Percentiles rank a stretch among this genome's conserved stretches.
These are phyloP conservation scores for Hygrophorus russula DNA, from an alignment of 768 basidiomycete species.

Conservation along the genomic window DNA sequence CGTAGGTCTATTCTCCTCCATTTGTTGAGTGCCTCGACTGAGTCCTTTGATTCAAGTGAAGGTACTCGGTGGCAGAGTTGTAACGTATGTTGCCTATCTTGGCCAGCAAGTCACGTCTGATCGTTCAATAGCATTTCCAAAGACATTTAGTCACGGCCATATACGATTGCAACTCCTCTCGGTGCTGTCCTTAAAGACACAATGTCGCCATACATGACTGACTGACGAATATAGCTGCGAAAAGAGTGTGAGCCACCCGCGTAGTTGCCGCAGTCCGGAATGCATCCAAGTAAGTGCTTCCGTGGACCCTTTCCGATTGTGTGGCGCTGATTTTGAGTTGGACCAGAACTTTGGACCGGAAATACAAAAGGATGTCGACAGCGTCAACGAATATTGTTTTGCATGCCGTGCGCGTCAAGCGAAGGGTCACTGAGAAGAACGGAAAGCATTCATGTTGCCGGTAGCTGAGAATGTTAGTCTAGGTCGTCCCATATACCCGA, in stretches of 20 bases:
- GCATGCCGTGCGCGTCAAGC: constrained; percentile 38
- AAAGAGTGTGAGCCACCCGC: constrained; percentile 50
- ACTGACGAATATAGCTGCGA: constrained; percentile 33
- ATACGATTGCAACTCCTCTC: constrained; percentile 53
- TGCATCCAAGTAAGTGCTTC: constrained; percentile 45
- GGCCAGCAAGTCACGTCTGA: constrained; percentile 1
- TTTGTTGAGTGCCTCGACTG: constrained; percentile 3
- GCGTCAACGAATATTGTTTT: constrained; percentile 61
- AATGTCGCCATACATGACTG: too few species aligned
- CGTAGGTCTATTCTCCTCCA: constrained; percentile 35
- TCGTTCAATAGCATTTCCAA: constrained; percentile 55
- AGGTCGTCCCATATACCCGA: too few species aligned
- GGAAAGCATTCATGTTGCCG: not conserved
- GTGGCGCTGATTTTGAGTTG: constrained; percentile 5
- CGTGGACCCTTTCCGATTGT: not conserved
- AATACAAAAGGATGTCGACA: constrained; percentile 58
- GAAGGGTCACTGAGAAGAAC: constrained; percentile 7
- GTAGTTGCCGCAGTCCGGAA: constrained; percentile 35
- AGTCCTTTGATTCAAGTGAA: constrained; percentile 34
- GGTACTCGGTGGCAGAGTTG: constrained; percentile 69
- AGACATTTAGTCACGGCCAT: constrained; percentile 65
- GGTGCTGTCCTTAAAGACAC: too few species aligned
- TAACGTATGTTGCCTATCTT: constrained; percentile 31
- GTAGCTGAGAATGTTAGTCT: too few species aligned
- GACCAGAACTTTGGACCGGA: constrained; percentile 56